Evolutionary conservation across 208 protist species (phyloP), one percentile per base, ranked within the genome.

Genomic region (Trypanosoma boissoni): DNA sequence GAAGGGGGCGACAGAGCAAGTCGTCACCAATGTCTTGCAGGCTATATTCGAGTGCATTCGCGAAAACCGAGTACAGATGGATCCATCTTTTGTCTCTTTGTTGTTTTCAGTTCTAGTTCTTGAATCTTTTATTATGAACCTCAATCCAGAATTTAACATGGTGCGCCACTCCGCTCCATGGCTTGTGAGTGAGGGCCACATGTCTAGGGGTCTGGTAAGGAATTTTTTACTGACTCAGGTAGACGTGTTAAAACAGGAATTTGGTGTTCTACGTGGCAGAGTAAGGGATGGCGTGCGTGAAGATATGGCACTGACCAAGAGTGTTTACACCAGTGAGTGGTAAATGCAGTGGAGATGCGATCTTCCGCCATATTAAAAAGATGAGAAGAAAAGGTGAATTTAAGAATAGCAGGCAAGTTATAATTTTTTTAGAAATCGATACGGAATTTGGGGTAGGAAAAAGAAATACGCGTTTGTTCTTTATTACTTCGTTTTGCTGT

Each of bases 51-150:
- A 96, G 49, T 72, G 68, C 46, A 81, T 92, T 51, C 86, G 87
- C 2, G 39, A 65, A 18, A 91, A 93, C 72, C 57, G 75, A 49
- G 76, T 96, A 6, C 79, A 90, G 53, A 92, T 96, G 84, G 90
- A 96, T 56, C 87, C 90, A n/a, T 60, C 79, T 36, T 96, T 83
- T 58, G 86, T 93, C 28, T 92, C 84, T 32, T 74, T 96, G 37
- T 78, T 96, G n/a, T 96, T 94, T 46, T 74, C 86, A 2, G 87
- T 94, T 60, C 80, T 96, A 21, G 87, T 96, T 48, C 68, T 94
- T 10, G 90, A 96, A 76, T 86, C 81, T 3, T 96, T 96, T 71
- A 91, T 96, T 60, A 94, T 96, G 90, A 94, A 85, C 52, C 77
- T 96, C 16, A 83, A 96, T 49, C 86, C 85, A 9, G 74, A 94